phyloP scores from a whole-genome alignment of 2,329 filamentous ascomycete genomes.

The Fusarium verrucosum region DNA sequence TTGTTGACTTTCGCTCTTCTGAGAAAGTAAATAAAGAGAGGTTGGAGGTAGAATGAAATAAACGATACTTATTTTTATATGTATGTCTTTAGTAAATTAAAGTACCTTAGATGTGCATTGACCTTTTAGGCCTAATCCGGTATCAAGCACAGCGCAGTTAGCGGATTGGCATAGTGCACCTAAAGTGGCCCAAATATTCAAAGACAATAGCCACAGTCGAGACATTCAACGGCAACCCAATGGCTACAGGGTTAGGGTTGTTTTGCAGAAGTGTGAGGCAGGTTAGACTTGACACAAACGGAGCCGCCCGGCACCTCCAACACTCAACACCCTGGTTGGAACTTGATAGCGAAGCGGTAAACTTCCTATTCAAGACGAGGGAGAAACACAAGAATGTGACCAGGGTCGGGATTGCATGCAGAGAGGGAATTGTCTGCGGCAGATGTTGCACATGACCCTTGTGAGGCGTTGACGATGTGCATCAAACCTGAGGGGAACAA shows the following conservation, averaged over 20 bases:
- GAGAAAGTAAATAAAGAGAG: no score
- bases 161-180: no score
- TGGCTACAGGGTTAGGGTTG: no score
- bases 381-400: conserved; percentile 10
- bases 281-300: background rate
- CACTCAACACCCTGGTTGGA: background rate
- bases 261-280: background rate
- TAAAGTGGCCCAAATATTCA: background rate
- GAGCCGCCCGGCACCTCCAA: conserved; percentile 21
- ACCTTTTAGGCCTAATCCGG: no score
- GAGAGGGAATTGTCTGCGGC: conserved; percentile 11
- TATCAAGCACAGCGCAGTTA: no score
- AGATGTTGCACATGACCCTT: conserved; percentile 36
- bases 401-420: conserved; percentile 18
- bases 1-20: no score
- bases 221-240: background rate
- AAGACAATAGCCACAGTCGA: background rate
- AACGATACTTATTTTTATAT: no score
- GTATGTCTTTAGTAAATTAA: no score
- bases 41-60: no score
- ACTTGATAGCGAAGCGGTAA: conserved; percentile 4
- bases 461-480: conserved; percentile 29
- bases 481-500: conserved; percentile 10
- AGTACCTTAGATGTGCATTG: no score
- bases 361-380: conserved; percentile 7